Conservation (phyloP, 306 rosid genomes). For the Malus orientalis region DNA sequence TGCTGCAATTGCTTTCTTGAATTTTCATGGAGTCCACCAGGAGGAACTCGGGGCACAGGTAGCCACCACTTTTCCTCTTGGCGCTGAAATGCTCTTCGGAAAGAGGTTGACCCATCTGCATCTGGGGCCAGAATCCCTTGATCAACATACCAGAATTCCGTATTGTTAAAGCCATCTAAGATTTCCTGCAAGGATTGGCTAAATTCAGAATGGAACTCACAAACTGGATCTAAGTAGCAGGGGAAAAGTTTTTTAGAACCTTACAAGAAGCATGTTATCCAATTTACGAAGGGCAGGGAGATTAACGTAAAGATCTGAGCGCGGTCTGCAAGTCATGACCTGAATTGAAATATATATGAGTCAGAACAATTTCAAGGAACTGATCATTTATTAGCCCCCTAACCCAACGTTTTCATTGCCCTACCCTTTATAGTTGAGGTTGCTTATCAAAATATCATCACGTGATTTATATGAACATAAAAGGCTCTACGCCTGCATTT, state of each 20-base stretch:
- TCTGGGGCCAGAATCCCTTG: slow-evolving; percentile 79
- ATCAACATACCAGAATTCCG: slow-evolving; percentile 94
- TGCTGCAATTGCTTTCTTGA: slow-evolving; percentile 75
- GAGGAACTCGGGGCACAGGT: slow-evolving; percentile 86
- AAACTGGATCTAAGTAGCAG: neutral
- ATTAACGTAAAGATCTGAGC: slow-evolving; percentile 83
- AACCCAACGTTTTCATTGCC: neutral
- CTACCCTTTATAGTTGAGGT: neutral
- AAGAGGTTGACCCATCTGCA: slow-evolving; percentile 57
- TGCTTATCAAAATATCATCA: neutral
- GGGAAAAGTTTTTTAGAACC: slow-evolving; percentile 22
- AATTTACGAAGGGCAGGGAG: slow-evolving; percentile 89
- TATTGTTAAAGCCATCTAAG: slow-evolving; percentile 56
- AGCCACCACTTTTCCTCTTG: slow-evolving; percentile 99
- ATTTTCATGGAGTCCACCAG: slow-evolving; percentile 66
- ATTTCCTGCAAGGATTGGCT: slow-evolving; percentile 52
- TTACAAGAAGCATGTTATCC: slow-evolving; percentile 97
- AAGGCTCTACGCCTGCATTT: neutral
- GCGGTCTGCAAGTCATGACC: slow-evolving; percentile 92
- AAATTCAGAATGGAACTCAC: slow-evolving; percentile 17
- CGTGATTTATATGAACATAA: neutral
- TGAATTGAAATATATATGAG: slow-evolving; percentile 18
- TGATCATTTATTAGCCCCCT: neutral
- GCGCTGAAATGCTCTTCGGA: slow-evolving; percentile 61
- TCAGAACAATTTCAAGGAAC: neutral